Conservation (phyloP, 2,329 filamentous ascomycete genomes). For the Fusarium sp. region DNA sequence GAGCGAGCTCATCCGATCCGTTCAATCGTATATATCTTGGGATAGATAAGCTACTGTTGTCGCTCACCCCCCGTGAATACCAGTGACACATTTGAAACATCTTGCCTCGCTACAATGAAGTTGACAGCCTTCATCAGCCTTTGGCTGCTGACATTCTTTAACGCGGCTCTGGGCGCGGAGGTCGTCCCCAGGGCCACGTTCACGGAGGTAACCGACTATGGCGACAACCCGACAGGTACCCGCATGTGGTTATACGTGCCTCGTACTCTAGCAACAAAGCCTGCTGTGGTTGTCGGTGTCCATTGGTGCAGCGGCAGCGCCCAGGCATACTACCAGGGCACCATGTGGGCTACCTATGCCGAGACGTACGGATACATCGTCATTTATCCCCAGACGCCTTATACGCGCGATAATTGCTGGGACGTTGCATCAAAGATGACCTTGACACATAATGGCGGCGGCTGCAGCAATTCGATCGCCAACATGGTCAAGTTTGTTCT, state of each 20-base stretch:
- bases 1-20: no score
- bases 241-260: constrained; percentile 54
- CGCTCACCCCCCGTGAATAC: no score
- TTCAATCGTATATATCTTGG: no score
- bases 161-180: constrained; percentile 22
- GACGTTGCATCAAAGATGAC: constrained; percentile 70
- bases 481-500: constrained; percentile 69
- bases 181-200: constrained; percentile 40
- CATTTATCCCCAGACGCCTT: constrained; percentile 61
- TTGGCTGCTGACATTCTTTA: constrained; percentile 21
- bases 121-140: constrained; percentile 10
- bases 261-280: constrained; percentile 57
- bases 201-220: constrained; percentile 38
- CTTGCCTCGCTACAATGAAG: constrained; percentile 17
- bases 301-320: constrained; percentile 72
- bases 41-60: no score
- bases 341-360: constrained; percentile 67
- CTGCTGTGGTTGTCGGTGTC: constrained; percentile 68
- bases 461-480: constrained; percentile 66
- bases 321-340: constrained; percentile 65
- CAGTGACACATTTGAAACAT: no score
- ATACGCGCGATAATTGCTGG: constrained; percentile 65
- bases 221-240: constrained; percentile 38
- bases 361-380: constrained; percentile 71
- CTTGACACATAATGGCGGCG: constrained; percentile 66